These are phyloP conservation scores for Helotiales sp. DNA, from an alignment of 2,329 filamentous ascomycete species.

Conservation along the genomic window DNA sequence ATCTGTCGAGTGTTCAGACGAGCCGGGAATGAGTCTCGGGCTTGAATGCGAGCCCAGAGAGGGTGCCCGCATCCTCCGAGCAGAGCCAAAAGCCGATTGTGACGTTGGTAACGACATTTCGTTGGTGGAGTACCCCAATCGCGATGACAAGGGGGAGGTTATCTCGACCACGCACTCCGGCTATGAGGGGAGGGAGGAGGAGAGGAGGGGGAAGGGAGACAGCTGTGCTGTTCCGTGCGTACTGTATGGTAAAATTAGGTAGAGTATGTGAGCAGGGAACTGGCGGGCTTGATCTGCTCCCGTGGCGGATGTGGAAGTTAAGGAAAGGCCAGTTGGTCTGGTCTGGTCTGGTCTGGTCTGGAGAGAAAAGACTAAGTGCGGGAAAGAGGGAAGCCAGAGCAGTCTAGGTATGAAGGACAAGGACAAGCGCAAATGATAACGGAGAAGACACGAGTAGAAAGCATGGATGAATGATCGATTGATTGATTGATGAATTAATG, in stretches of 20 bases:
- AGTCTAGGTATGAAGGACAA: no score
- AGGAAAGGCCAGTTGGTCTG: neutral
- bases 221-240: neutral
- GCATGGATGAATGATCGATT: neutral
- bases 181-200: neutral
- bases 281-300: neutral
- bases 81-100: conserved; percentile 23
- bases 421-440: neutral
- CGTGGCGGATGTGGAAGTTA: neutral
- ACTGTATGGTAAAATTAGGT: neutral
- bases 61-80: conserved; percentile 29
- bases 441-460: neutral
- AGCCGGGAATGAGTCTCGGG: conserved; percentile 37
- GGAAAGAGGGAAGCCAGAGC: conserved; percentile 9
- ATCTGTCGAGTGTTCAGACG: conserved; percentile 29
- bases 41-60: conserved; percentile 37
- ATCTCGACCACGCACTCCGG: neutral
- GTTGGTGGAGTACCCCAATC: neutral
- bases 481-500: neutral
- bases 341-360: neutral
- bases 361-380: conserved; percentile 7
- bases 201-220: neutral
- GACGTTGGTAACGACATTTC: conserved; percentile 37
- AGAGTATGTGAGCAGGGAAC: neutral
- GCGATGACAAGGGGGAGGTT: conserved; percentile 1